phyloP scores from a whole-genome alignment of 169 alveolate species.

The Plasmodium falciparum region DNA sequence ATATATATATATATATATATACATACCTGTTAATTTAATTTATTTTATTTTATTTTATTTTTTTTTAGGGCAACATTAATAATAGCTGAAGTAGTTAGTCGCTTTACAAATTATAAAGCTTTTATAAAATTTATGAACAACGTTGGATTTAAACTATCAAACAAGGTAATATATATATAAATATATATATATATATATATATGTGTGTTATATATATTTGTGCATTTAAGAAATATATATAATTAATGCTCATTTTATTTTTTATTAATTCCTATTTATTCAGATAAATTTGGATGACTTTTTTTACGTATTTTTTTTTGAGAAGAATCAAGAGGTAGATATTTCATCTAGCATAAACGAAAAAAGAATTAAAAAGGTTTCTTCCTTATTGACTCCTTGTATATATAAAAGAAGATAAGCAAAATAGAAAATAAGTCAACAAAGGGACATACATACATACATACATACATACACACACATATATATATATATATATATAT shows the following conservation, averaged over 20 bases:
- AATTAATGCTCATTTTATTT: not conserved
- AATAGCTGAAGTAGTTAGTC: slow-evolving; percentile 62
- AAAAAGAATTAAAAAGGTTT: slow-evolving; percentile 28
- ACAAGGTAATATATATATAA: slow-evolving; percentile 7
- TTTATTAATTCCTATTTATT: not conserved
- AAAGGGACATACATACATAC: not conserved
- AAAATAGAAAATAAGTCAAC: not conserved
- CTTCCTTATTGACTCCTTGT: slow-evolving; percentile 51
- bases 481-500: not conserved
- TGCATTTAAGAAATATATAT: not conserved
- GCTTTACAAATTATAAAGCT: slow-evolving; percentile 63
- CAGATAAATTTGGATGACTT: slow-evolving; percentile 59
- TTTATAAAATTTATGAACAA: slow-evolving; percentile 46
- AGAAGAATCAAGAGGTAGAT: slow-evolving; percentile 38
- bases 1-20: slow-evolving; percentile 1
- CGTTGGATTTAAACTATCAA: slow-evolving; percentile 41
- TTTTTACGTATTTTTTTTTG: slow-evolving; percentile 54
- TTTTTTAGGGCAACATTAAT: slow-evolving; percentile 44
- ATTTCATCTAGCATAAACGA: slow-evolving; percentile 3
- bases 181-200: not conserved
- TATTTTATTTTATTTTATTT: slow-evolving; percentile 10
- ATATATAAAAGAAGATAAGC: slow-evolving; percentile 47
- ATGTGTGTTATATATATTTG: not conserved
- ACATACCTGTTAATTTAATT: not conserved
- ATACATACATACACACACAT: not conserved